Base-by-base conservation (phyloP, 768 basidiomycete species). In the Suillus alpinus region DNA sequence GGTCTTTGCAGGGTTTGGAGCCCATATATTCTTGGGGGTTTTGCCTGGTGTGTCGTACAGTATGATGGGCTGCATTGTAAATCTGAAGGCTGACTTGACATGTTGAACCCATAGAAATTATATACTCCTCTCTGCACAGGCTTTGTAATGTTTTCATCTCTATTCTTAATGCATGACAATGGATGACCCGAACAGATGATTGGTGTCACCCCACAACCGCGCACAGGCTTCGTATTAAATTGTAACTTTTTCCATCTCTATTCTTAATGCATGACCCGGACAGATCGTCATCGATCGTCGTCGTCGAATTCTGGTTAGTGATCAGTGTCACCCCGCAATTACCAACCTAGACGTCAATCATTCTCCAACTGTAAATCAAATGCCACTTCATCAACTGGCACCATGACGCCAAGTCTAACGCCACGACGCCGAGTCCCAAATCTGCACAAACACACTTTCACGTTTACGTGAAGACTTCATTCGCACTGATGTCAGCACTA, bases 21-120 rank as follows among this genome's bases (percentile, higher is more conserved):
- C 71, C 74, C 74, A 75, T 29, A 60, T 62, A 26, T 59, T 64
- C 3, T 65, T 59, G 12, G 74, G 68, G 18, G 60, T 44, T n/a
- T 64, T 69, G 23, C 71, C 67, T 7, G 73, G 65, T 51, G 78
- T 76, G 62, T 81, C 80, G 64, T 79, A 80, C 39, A 81, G 62
- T 10, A 69, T 69, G 57, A 79, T 75, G 36, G 60, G 64, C 7
- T 66, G 58, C 56, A 57, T 57, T 12, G 41, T 18, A 50, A 50
- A 50, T 31, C 2, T 31, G 29, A 31, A 29, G 18, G 49, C 5
- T 50, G 29, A 50, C 49, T 50, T 31, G 47, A 29, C 26, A 29
- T 18, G 47, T 50, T n/a, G 29, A 50, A 31, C 29, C 29, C 2
- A n/a, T 31, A 16, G 18, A 9, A 0, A 10, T 6, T n/a, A 50